Evolutionary conservation across 1,284 basidiomycete genomes (phyloP).

Genomic region (Ustilago hordei): DNA sequence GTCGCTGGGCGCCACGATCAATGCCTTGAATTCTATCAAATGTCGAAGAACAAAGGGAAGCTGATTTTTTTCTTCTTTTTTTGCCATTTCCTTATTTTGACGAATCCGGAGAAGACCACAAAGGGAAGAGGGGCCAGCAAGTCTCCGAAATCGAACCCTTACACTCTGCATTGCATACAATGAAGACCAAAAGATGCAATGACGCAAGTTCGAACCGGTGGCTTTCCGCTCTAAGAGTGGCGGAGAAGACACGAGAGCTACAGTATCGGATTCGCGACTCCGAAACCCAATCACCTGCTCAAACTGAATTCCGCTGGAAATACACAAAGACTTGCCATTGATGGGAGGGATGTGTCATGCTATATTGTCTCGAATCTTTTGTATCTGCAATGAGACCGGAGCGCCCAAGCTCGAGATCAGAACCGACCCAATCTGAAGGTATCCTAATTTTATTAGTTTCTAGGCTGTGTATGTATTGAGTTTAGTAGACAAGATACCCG

Average conservation of each 20-base stretch:
- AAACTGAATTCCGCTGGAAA: background rate
- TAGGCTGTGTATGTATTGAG: background rate
- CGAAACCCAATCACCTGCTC: background rate
- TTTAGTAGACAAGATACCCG: slow-evolving; percentile 72
- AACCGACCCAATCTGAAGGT: background rate
- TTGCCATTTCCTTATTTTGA: background rate
- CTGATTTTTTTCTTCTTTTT: background rate
- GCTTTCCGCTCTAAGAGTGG: background rate
- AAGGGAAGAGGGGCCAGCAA: background rate
- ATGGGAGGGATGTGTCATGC: background rate
- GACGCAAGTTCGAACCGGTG: background rate
- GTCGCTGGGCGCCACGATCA: background rate
- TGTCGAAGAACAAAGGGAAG: slow-evolving; percentile 18
- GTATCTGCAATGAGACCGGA: no score
- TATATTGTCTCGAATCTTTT: background rate
- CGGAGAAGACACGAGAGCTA: background rate
- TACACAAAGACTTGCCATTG: background rate
- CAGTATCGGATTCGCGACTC: background rate
- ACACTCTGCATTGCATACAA: slow-evolving; percentile 2
- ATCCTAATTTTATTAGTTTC: background rate
- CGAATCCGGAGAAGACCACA: background rate
- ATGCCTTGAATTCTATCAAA: slow-evolving; percentile 3
- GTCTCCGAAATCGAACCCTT: background rate
- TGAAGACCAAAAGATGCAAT: background rate
- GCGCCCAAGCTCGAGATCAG: no score